phyloP scores from a whole-genome alignment of 108 stramenopile species.

The Cyclotella choctawhatcheeana region DNA sequence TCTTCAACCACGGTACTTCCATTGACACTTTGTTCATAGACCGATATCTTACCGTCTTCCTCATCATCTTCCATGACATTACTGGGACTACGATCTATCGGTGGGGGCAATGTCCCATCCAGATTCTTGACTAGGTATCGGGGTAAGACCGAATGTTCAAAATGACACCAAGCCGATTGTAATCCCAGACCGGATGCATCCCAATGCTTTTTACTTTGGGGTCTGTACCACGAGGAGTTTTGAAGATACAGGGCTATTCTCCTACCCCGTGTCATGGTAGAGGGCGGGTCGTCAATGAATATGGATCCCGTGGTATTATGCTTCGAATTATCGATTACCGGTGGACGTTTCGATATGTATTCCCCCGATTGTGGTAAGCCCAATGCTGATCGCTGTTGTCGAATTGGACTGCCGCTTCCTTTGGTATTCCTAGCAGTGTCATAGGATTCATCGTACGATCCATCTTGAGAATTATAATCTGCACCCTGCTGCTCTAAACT shows the following conservation, averaged over 20 bases:
- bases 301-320: constrained; percentile 26
- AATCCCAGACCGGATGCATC: constrained; percentile 48
- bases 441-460: constrained; percentile 10
- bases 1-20: constrained; percentile 3
- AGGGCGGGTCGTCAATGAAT: constrained; percentile 43
- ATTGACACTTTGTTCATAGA: constrained; percentile 4
- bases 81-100: not conserved
- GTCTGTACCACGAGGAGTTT: constrained; percentile 77
- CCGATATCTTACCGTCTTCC: not conserved
- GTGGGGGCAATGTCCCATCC: constrained; percentile 24
- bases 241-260: constrained; percentile 63
- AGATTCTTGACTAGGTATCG: constrained; percentile 50
- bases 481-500: not conserved
- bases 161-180: constrained; percentile 84
- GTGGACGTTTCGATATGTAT: constrained; percentile 25
- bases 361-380: not conserved
- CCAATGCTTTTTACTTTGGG: constrained; percentile 41
- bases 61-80: not conserved
- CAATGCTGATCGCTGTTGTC: not conserved
- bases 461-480: not conserved
- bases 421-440: not conserved
- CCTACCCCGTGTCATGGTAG: constrained; percentile 79
- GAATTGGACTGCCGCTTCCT: not conserved
- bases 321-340: constrained; percentile 33
- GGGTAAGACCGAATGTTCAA: constrained; percentile 85